These are phyloP conservation scores for Pythium inflatum DNA, from an alignment of 352 stramenopile genomes.

Conservation along the genomic window DNA sequence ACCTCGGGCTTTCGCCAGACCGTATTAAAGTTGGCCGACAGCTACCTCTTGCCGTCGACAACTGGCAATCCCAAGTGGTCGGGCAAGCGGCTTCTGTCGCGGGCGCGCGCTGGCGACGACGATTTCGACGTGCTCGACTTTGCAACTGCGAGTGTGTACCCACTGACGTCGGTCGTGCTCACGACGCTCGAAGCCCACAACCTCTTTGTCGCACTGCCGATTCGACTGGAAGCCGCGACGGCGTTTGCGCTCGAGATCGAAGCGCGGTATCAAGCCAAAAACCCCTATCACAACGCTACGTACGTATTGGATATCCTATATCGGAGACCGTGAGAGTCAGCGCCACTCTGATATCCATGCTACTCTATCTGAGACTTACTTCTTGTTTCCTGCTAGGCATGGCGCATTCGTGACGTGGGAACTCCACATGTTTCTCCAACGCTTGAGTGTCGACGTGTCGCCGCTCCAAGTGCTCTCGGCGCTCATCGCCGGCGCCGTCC, in stretches of 20 bases:
- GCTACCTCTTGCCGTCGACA: conserved; percentile 27
- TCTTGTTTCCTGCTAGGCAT: conserved; percentile 43
- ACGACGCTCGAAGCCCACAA: conserved; percentile 69
- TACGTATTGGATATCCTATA: conserved; percentile 34
- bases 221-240: conserved; percentile 55
- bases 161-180: conserved; percentile 66
- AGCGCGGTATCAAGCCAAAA: conserved; percentile 65
- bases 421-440: conserved; percentile 67
- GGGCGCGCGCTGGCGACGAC: conserved; percentile 37
- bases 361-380: background rate
- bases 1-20: conserved; percentile 57
- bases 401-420: conserved; percentile 75
- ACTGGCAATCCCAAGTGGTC: conserved; percentile 36
- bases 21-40: conserved; percentile 58
- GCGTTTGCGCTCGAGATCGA: conserved; percentile 74
- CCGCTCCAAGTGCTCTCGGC: conserved; percentile 74
- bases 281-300: conserved; percentile 81
- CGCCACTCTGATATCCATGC: background rate
- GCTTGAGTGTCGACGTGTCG: conserved; percentile 42
- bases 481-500: conserved; percentile 87
- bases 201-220: conserved; percentile 56
- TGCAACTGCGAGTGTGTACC: conserved; percentile 45
- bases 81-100: conserved; percentile 43
- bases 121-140: conserved; percentile 64
- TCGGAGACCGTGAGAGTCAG: background rate